A percentile compares a stretch with the other conserved stretches of the same genome.
These are phyloP conservation scores for Huntiella savannae DNA, from an alignment of 2,329 filamentous ascomycete species.

Conservation along the genomic window DNA sequence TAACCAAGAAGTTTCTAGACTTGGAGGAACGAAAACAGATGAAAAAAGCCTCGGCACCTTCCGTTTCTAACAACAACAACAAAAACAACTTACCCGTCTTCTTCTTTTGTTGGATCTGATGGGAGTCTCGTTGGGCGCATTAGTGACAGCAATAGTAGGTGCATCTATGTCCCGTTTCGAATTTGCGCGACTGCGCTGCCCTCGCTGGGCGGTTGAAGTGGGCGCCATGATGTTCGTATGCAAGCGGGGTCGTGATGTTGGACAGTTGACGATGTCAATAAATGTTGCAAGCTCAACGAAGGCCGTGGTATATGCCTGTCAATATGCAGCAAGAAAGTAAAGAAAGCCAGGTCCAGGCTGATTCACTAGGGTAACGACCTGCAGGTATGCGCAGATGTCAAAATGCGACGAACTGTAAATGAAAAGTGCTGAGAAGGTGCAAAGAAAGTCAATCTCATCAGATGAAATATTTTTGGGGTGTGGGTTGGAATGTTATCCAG, in stretches of 20 bases:
- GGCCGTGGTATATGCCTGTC: neutral
- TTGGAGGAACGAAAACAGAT: too few species aligned
- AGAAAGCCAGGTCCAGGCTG: neutral
- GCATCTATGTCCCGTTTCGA: slow-evolving; percentile 18
- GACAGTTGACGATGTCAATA: too few species aligned
- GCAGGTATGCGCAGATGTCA: neutral
- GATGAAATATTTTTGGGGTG: too few species aligned
- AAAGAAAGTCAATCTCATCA: too few species aligned
- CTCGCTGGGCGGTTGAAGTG: slow-evolving; percentile 18
- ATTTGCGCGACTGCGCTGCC: slow-evolving; percentile 18
- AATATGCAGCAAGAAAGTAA: neutral
- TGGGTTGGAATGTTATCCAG: too few species aligned
- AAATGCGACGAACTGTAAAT: neutral
- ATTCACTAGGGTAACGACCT: too few species aligned
- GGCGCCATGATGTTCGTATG: neutral
- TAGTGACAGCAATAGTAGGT: slow-evolving; percentile 13
- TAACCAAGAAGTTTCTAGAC: too few species aligned
- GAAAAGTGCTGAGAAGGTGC: too few species aligned
- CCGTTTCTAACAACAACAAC: too few species aligned
- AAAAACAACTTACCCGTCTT: slow-evolving; percentile 30
- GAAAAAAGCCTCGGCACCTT: too few species aligned
- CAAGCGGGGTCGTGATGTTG: too few species aligned
- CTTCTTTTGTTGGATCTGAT: slow-evolving; percentile 44
- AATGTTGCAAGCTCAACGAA: too few species aligned
- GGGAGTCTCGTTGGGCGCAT: slow-evolving; percentile 34